Evolutionary conservation across 768 basidiomycete species (phyloP).

Genomic region (Phylloporus rhodoxanthus): DNA sequence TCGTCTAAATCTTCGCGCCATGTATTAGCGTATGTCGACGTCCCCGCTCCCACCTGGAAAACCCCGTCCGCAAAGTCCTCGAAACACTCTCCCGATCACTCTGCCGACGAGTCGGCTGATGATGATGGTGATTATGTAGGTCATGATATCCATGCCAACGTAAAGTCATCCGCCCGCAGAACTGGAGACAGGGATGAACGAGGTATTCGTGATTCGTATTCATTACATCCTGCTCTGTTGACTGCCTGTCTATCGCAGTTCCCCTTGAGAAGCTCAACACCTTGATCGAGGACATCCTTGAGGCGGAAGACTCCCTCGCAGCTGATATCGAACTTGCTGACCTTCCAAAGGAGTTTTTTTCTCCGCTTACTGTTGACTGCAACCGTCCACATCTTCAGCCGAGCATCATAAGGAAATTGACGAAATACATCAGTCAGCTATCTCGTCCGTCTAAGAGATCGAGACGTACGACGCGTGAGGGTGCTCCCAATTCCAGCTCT

Average conservation of each 20-base stretch:
- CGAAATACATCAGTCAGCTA: constrained; percentile 61
- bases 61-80: constrained; percentile 24
- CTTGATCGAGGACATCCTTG: constrained; percentile 79
- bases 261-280: constrained; percentile 73
- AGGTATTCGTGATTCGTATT: constrained; percentile 35
- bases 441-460: constrained; percentile 65
- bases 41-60: constrained; percentile 26
- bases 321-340: constrained; percentile 46
- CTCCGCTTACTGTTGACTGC: constrained; percentile 49
- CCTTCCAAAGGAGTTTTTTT: constrained; percentile 61
- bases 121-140: constrained; percentile 29
- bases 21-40: constrained; percentile 31
- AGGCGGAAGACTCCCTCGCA: constrained; percentile 68
- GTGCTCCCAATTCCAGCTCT: constrained; percentile 25
- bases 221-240: not conserved
- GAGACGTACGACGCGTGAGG: constrained; percentile 40
- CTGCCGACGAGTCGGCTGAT: constrained; percentile 52
- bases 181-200: constrained; percentile 75
- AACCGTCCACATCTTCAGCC: constrained; percentile 58
- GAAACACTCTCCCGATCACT: constrained; percentile 35
- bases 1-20: constrained; percentile 30
- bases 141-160: constrained; percentile 26
- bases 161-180: constrained; percentile 49
- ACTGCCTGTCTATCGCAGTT: constrained; percentile 30
- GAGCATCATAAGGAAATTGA: constrained; percentile 58